These are phyloP conservation scores for Cyberlindnera mississippiensis DNA, from an alignment of 805 yeast species.

Conservation along the genomic window DNA sequence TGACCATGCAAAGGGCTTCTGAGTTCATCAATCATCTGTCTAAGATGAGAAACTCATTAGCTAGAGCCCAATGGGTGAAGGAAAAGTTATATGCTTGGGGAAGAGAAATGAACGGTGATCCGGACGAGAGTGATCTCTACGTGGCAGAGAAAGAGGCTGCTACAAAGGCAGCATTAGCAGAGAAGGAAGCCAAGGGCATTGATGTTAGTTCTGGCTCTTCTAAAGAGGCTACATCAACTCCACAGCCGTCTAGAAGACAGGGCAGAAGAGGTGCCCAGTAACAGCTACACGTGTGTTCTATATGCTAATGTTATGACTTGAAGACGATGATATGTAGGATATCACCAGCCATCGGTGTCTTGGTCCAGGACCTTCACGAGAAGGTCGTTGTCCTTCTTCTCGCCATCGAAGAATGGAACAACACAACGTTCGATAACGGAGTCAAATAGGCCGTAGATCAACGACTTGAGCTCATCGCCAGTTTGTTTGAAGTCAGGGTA, in stretches of 20 bases:
- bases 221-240: conserved; percentile 9
- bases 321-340: neutral
- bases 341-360: conserved; percentile 34
- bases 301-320: neutral
- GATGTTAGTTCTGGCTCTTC: conserved; percentile 10
- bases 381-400: conserved; percentile 14
- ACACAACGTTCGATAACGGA: conserved; percentile 47
- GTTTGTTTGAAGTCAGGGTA: conserved; percentile 98
- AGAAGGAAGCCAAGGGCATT: conserved; percentile 15
- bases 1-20: conserved; percentile 75
- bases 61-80: conserved; percentile 73
- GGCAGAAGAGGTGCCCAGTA: conserved; percentile 19
- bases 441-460: conserved; percentile 66
- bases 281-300: neutral
- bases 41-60: conserved; percentile 69
- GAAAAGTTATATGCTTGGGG: conserved; percentile 78
- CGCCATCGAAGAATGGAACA: conserved; percentile 40
- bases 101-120: conserved; percentile 71
- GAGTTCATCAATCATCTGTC: conserved; percentile 80
- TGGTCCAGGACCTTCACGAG: conserved; percentile 40
- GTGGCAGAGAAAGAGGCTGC: conserved; percentile 30
- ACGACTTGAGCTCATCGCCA: conserved; percentile 63
- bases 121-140: conserved; percentile 41
- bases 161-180: conserved; percentile 19
- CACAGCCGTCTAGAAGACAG: conserved; percentile 19